phyloP scores from a whole-genome alignment of 257 asterid species.

The Catharanthus roseus region DNA sequence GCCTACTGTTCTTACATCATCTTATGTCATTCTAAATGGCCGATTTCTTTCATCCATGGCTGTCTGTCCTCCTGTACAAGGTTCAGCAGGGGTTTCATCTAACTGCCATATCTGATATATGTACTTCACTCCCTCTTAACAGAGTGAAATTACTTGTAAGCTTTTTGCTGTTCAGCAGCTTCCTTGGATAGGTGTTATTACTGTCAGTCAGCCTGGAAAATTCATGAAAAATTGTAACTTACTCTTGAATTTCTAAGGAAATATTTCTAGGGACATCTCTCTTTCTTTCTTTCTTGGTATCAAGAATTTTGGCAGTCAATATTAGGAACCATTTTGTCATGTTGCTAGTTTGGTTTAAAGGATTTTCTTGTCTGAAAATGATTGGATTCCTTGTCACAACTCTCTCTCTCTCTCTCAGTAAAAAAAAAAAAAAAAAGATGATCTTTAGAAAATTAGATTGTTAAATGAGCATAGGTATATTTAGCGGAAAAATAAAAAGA shows the following conservation, averaged over 20 bases:
- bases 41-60: background rate
- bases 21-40: background rate
- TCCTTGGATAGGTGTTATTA: background rate
- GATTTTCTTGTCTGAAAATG: too few species aligned
- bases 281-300: too few species aligned
- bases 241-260: too few species aligned
- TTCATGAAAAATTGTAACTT: background rate
- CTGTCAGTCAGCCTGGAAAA: background rate
- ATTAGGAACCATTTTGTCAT: too few species aligned
- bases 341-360: background rate
- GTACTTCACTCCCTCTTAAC: background rate
- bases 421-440: too few species aligned
- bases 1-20: background rate
- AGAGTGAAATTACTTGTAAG: conserved; percentile 1
- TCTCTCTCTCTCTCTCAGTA: too few species aligned
- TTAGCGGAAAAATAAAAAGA: too few species aligned
- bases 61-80: background rate
- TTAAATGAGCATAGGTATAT: too few species aligned
- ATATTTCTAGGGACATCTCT: too few species aligned
- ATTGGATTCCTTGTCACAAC: too few species aligned
- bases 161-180: background rate
- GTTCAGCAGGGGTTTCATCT: background rate
- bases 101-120: background rate
- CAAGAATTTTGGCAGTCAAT: too few species aligned
- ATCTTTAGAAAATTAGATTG: too few species aligned